Conservation (phyloP, 2,329 filamentous ascomycete genomes). For the Phaeoacremonium minimum region DNA sequence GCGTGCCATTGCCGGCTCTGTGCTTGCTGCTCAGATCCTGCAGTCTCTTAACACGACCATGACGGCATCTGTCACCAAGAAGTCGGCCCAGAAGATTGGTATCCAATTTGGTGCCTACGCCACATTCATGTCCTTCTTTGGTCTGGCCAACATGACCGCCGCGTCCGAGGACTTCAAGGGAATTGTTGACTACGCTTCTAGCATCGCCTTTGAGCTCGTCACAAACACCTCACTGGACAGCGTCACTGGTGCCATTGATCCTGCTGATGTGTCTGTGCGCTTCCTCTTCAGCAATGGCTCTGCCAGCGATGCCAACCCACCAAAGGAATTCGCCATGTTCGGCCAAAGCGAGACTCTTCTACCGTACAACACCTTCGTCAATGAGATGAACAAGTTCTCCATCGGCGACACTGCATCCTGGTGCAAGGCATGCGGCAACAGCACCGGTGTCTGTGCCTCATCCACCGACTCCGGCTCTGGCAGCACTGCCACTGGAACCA, state of each 20-base stretch:
- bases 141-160: constrained; percentile 46
- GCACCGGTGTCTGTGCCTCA: constrained; percentile 59
- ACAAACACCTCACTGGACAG: constrained; percentile 43
- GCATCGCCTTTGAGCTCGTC: constrained; percentile 73
- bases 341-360: constrained; percentile 52
- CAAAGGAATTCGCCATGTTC: constrained; percentile 51
- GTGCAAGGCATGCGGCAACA: constrained; percentile 74
- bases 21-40: constrained; percentile 52
- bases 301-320: constrained; percentile 43
- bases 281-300: constrained; percentile 60
- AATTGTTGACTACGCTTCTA: constrained; percentile 78
- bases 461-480: constrained; percentile 17
- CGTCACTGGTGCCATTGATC: constrained; percentile 25
- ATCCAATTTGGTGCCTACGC: constrained; percentile 59
- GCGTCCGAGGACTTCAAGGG: constrained; percentile 64
- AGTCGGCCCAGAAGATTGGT: constrained; percentile 33
- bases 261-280: constrained; percentile 49
- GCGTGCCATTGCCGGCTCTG: constrained; percentile 53
- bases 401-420: constrained; percentile 62
- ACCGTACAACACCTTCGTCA: constrained; percentile 65
- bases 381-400: constrained; percentile 60
- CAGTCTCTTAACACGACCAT: constrained; percentile 49
- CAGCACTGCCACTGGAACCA: not conserved
- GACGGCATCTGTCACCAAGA: constrained; percentile 24
- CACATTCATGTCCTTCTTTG: constrained; percentile 61